Conservation (phyloP, 139 green algal species). For the Trebouxia sp. region DNA sequence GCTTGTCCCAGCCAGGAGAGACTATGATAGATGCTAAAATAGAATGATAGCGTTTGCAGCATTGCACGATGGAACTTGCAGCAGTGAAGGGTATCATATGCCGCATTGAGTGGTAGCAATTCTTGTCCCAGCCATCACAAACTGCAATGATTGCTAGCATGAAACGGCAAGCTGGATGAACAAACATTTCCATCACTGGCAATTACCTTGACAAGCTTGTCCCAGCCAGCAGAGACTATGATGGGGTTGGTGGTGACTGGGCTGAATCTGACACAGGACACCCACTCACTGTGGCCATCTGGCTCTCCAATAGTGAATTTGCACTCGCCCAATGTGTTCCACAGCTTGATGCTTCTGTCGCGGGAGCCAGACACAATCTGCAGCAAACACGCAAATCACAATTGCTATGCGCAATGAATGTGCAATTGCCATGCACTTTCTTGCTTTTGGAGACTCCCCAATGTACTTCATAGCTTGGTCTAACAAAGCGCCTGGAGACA, state of each 20-base stretch:
- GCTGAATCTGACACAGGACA: constrained; percentile 98
- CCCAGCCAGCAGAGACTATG: constrained; percentile 98
- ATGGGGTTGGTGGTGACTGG: constrained; percentile 93
- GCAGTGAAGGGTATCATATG: no score
- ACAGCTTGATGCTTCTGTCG: constrained; percentile 98
- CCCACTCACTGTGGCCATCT: constrained; percentile 97
- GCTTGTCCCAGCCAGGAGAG: no score
- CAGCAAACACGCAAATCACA: background rate
- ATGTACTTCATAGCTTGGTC: no score
- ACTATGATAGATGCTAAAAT: no score
- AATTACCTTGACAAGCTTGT: constrained; percentile 96
- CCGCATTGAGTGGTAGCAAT: no score
- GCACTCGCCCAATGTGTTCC: constrained; percentile 99
- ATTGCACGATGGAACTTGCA: no score
- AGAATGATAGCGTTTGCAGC: no score
- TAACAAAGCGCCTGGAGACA: no score
- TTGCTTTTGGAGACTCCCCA: no score
- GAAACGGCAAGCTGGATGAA: background rate
- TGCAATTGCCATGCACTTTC: no score
- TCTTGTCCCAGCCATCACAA: no score
- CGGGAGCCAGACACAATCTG: constrained; percentile 98
- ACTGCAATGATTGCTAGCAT: no score
- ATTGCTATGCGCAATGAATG: background rate
- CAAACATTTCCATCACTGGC: background rate
- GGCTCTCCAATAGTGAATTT: constrained; percentile 98